phyloP scores from a whole-genome alignment of 176 grass and related monocot species.

The Musa beccarii region DNA sequence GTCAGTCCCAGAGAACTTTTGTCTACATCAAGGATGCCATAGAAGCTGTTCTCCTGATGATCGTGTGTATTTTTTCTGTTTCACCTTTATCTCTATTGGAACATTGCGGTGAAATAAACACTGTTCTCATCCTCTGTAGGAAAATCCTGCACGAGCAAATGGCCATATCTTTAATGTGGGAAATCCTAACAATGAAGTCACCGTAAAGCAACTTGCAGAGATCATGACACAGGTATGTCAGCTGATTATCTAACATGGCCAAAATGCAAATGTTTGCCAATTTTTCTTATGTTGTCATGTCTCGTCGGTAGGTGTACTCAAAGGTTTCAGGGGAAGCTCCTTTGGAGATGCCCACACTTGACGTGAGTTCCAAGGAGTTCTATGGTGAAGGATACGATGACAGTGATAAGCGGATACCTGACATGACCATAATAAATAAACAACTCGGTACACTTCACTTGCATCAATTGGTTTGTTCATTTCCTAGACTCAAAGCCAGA shows the following conservation, averaged over 20 bases:
- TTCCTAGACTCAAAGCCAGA: background rate
- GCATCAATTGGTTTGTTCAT: background rate
- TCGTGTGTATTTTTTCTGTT: slow-evolving; percentile 30
- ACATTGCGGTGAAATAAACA: background rate
- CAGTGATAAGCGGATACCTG: slow-evolving; percentile 79
- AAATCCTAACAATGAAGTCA: slow-evolving; percentile 94
- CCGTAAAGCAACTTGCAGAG: slow-evolving; percentile 73
- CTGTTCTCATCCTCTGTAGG: slow-evolving; percentile 21
- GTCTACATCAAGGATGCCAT: slow-evolving; percentile 97
- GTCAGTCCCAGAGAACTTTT: slow-evolving; percentile 88
- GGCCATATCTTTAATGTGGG: slow-evolving; percentile 94
- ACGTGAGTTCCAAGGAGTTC: slow-evolving; percentile 71
- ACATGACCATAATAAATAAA: slow-evolving; percentile 89
- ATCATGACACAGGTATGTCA: slow-evolving; percentile 73
- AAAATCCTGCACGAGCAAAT: slow-evolving; percentile 84
- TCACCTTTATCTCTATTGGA: background rate
- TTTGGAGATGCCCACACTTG: slow-evolving; percentile 59
- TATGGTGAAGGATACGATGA: slow-evolving; percentile 96
- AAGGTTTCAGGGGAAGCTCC: slow-evolving; percentile 72
- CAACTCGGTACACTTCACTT: slow-evolving; percentile 56
- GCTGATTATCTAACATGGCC: background rate
- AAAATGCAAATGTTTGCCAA: background rate
- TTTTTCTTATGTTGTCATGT: background rate
- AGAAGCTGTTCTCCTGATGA: slow-evolving; percentile 93
- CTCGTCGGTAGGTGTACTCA: slow-evolving; percentile 47